Base-by-base conservation (phyloP, 2,329 filamentous ascomycete species). In the Monosporascus cannonballus region DNA sequence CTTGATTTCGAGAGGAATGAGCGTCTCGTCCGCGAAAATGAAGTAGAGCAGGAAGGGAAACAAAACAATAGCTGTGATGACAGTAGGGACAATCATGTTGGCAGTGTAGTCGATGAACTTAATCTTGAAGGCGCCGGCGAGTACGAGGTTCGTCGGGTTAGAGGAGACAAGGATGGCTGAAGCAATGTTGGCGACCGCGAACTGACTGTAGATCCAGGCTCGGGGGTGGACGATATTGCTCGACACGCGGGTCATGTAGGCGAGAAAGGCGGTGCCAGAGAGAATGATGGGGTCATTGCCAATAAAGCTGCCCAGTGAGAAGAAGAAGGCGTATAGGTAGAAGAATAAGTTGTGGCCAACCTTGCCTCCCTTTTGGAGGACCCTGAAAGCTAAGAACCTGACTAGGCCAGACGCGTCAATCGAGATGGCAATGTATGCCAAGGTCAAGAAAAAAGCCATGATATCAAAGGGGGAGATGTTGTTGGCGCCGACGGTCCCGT, bases 151-250 rank as follows among this genome's bases (percentile, higher is more conserved):
- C 2, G 87, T 90, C 0, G 87, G 87, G 54, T 90, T 90, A 0
- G 86, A 90, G 0, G 87, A 90, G 9, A 91, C 87, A 14, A 91
- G 73, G 24, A 90, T 87, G 0, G 87, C 86, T 0, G 87, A 90
- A 2, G 83, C 83, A 47, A 90, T 86, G 56, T 90, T 90, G 49
- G 86, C 86, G 1, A 89, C 68, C 17, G 86, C 79, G 53, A 90
- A 90, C 54, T 90, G 87, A 2, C 80, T 81, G 59, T 83, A 79
- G 22, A 90, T 89, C 86, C 87, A 90, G 0, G 87, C 87, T 61
- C 83, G 73, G 0, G 87, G 86, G 52, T 87, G 81, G 11, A 78
- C 70, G 53, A 90, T 90, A 58, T 90, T 90, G 67, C 79, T 84
- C 0, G 86, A 89, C 0, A 89, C 85, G 6, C 85, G 76, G 0